Percentiles rank a stretch among this genome's conserved stretches.
Evolutionary conservation across 108 stramenopile genomes (phyloP).

Genomic region (Craspedostauros australis): DNA sequence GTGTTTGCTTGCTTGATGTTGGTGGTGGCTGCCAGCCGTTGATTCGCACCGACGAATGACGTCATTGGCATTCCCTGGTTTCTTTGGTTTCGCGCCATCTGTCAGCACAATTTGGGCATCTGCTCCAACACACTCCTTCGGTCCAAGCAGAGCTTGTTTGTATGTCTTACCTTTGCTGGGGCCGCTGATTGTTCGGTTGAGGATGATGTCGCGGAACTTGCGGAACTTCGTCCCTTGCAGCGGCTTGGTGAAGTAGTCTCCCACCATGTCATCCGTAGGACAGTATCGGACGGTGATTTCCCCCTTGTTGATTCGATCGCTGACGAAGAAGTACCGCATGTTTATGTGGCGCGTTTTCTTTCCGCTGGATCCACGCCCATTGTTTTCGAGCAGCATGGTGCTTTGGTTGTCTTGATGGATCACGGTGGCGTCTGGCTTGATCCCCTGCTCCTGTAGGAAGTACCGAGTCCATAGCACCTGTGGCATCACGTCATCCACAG

Average conservation of each 20-base stretch:
- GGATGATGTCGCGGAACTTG: constrained; percentile 1
- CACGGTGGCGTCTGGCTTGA: constrained; percentile 3
- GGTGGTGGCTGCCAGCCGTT: too few species aligned
- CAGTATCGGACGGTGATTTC: constrained; percentile 24
- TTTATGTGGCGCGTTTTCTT: constrained; percentile 21
- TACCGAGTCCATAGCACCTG: constrained; percentile 18
- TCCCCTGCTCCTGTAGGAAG: constrained; percentile 32
- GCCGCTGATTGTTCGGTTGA: too few species aligned
- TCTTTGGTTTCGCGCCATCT: too few species aligned
- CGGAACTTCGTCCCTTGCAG: constrained; percentile 18
- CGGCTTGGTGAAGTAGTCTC: constrained; percentile 31
- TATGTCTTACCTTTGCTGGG: too few species aligned
- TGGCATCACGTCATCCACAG: constrained; percentile 14
- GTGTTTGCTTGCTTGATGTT: too few species aligned
- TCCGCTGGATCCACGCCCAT: constrained; percentile 20
- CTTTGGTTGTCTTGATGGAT: constrained; percentile 41
- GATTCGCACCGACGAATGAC: too few species aligned
- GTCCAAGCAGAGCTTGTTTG: too few species aligned
- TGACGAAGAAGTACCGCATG: constrained; percentile 33
- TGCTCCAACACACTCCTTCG: too few species aligned
- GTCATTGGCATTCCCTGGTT: too few species aligned
- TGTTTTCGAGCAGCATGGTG: constrained; percentile 24
- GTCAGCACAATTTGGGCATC: too few species aligned
- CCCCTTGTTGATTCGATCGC: constrained; percentile 17
- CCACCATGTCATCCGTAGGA: too few species aligned